Evolutionary conservation across 2,329 filamentous ascomycete species (phyloP).

Genomic region (Xylaria sp.): DNA sequence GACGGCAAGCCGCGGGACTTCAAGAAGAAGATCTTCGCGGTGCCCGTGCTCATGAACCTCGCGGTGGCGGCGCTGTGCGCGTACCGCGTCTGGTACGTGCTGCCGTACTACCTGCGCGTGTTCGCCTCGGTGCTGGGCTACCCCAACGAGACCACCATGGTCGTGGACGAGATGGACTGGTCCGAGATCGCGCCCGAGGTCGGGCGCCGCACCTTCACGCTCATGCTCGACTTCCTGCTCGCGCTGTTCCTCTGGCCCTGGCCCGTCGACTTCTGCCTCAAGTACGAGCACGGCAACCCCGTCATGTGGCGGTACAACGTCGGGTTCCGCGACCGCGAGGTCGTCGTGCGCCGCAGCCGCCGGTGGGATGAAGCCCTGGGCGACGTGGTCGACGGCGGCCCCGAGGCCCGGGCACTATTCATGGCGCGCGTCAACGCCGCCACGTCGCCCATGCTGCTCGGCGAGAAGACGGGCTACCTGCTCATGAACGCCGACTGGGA

Average conservation of each 20-base stretch:
- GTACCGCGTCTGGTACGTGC: conserved; percentile 69
- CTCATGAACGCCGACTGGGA: conserved; percentile 87
- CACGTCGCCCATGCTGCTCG: conserved; percentile 66
- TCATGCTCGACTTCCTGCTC: conserved; percentile 75
- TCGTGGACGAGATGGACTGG: conserved; percentile 60
- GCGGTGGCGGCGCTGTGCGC: conserved; percentile 65
- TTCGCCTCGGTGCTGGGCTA: conserved; percentile 66
- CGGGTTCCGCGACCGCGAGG: conserved; percentile 78
- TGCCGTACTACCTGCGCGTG: conserved; percentile 74
- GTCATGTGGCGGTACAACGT: conserved; percentile 72
- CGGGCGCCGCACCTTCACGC: conserved; percentile 61
- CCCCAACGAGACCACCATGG: conserved; percentile 67
- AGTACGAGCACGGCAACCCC: conserved; percentile 61
- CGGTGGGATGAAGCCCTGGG: conserved; percentile 67
- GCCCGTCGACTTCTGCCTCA: conserved; percentile 73
- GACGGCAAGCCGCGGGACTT: conserved; percentile 70
- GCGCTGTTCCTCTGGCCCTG: conserved; percentile 71
- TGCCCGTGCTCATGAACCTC: conserved; percentile 78
- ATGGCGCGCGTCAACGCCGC: conserved; percentile 67
- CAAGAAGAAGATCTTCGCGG: conserved; percentile 81
- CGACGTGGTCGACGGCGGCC: conserved; percentile 53
- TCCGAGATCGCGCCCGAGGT: conserved; percentile 59
- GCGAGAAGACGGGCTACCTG: conserved; percentile 83
- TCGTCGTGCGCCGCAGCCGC: conserved; percentile 78
- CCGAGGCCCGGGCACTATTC: conserved; percentile 59